A percentile compares a stretch with the other conserved stretches of the same genome.
phyloP scores from a whole-genome alignment of 441 rosid species.

The Biscutella auriculata region DNA sequence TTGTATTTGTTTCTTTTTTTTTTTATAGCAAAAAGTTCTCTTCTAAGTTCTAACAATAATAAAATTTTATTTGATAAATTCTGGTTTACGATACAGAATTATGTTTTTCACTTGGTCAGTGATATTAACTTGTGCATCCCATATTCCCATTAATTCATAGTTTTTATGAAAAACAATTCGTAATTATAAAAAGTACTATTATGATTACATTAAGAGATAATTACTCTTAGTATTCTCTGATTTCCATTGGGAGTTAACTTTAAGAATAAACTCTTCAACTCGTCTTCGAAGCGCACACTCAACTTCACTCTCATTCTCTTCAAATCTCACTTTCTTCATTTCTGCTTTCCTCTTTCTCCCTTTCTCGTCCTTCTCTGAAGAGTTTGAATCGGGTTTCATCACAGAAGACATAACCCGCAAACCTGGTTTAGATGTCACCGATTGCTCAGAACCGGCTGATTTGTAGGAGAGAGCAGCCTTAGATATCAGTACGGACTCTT shows the following conservation, averaged over 20 bases:
- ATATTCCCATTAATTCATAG: no score
- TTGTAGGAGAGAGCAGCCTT: background rate
- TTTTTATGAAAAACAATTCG: background rate
- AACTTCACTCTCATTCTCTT: slow-evolving; percentile 19
- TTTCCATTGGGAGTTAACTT: slow-evolving; percentile 45
- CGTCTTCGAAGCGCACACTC: slow-evolving; percentile 41
- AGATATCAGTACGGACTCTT: background rate
- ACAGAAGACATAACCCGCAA: no score
- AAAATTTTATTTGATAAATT: background rate
- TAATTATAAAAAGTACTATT: slow-evolving; percentile 8
- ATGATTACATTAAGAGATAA: slow-evolving; percentile 1
- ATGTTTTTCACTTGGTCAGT: background rate
- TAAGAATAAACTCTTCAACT: slow-evolving; percentile 48
- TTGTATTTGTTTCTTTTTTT: background rate
- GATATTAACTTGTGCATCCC: background rate
- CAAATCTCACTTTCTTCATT: no score
- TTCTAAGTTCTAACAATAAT: background rate
- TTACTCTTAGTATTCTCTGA: slow-evolving; percentile 25
- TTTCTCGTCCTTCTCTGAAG: slow-evolving; percentile 11
- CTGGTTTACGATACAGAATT: background rate
- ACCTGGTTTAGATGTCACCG: background rate
- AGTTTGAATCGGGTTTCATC: slow-evolving; percentile 5
- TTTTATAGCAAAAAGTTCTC: background rate
- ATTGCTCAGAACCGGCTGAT: slow-evolving; percentile 2
- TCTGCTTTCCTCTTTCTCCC: no score